Percentiles rank a stretch among this genome's conserved stretches.
Evolutionary conservation across 345 rosid genomes (phyloP).

Genomic region (Eucalyptus polybractea): DNA sequence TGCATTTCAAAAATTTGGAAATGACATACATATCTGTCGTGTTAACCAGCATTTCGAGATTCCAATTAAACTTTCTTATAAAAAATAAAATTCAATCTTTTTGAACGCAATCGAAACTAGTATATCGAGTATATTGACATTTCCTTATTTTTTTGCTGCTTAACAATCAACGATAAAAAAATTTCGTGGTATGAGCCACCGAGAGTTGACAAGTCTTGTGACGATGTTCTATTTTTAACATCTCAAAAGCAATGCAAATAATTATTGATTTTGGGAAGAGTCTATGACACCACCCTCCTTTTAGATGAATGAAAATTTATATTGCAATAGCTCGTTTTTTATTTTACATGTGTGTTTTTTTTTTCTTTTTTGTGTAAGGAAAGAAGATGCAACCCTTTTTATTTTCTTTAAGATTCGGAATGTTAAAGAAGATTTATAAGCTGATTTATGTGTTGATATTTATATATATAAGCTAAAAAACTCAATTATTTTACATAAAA

Average conservation of each 20-base stretch:
- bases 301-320: not conserved
- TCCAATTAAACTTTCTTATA: not conserved
- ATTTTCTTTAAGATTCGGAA: not conserved
- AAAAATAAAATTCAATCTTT: too few species aligned
- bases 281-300: not conserved
- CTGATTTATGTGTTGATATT: not conserved
- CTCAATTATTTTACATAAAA: not conserved
- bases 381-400: not conserved
- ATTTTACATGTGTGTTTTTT: not conserved
- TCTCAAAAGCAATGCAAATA: not conserved
- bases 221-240: not conserved
- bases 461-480: fast-evolving
- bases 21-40: too few species aligned
- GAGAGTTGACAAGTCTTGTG: not conserved
- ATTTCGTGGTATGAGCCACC: not conserved
- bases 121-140: not conserved
- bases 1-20: not conserved
- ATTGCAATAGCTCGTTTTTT: not conserved
- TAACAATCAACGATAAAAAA: not conserved
- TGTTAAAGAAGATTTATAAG: not conserved
- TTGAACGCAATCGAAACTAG: not conserved
- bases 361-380: not conserved
- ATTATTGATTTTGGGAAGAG: not conserved
- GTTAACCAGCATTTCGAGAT: not conserved
- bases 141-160: not conserved